Evolutionary conservation across 371 early-diverging fungal species (phyloP).

Genomic region (Rhizomucor miehei): DNA sequence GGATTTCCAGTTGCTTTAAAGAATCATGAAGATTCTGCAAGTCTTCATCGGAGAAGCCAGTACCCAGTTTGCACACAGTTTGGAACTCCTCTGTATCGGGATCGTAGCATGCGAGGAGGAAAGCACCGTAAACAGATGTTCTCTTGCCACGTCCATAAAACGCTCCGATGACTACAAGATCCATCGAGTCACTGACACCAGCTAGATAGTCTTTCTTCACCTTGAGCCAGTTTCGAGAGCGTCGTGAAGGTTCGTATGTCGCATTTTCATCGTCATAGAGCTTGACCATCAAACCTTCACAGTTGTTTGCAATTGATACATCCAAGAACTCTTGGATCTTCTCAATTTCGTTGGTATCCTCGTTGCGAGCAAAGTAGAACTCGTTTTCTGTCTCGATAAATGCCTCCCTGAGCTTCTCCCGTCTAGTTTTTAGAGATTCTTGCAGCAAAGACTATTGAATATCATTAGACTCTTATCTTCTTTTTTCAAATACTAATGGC

Average conservation of each 20-base stretch:
- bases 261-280: slow-evolving; percentile 81
- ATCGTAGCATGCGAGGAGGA: slow-evolving; percentile 96
- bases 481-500: not conserved
- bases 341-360: slow-evolving; percentile 84
- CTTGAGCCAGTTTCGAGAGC: slow-evolving; percentile 99
- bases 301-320: slow-evolving; percentile 84
- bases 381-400: slow-evolving; percentile 86
- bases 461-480: not conserved
- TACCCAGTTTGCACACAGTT: slow-evolving; percentile 98
- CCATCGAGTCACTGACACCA: slow-evolving; percentile 95
- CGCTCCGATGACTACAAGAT: slow-evolving; percentile 99
- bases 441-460: slow-evolving; percentile 68
- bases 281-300: slow-evolving; percentile 99
- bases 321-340: slow-evolving; percentile 96
- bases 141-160: slow-evolving; percentile 98
- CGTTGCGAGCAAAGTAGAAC: slow-evolving; percentile 88
- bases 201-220: slow-evolving; percentile 99
- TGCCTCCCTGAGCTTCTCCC: slow-evolving; percentile 68
- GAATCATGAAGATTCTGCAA: slow-evolving; percentile 75
- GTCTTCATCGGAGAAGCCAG: slow-evolving; percentile 98
- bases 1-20: slow-evolving; percentile 73
- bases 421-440: slow-evolving; percentile 77
- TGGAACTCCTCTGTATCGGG: slow-evolving; percentile 94
- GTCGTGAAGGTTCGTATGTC: slow-evolving; percentile 96
- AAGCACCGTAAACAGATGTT: slow-evolving; percentile 97